phyloP scores from a whole-genome alignment of 2,329 filamentous ascomycete genomes.

The Aspergillus pseudoterreus region DNA sequence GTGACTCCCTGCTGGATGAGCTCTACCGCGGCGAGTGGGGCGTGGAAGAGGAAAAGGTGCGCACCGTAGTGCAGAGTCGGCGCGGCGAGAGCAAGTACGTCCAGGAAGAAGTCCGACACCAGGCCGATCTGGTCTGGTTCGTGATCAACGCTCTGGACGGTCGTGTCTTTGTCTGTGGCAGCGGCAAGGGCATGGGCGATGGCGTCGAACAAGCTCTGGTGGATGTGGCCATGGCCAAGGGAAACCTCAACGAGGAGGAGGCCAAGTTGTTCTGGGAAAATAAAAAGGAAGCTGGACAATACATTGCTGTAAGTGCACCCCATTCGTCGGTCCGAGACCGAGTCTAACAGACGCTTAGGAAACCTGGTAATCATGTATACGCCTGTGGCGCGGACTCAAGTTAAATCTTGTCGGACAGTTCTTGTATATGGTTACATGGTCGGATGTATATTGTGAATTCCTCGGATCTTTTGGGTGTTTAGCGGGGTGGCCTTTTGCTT shows the following conservation, averaged over 20 bases:
- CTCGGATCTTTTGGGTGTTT: not conserved
- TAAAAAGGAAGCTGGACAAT: constrained; percentile 90
- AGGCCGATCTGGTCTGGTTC: constrained; percentile 97
- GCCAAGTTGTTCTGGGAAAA: constrained; percentile 83
- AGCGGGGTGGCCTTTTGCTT: not conserved
- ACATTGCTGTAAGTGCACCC: constrained; percentile 67
- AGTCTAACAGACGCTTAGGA: constrained; percentile 21
- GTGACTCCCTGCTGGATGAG: constrained; percentile 92
- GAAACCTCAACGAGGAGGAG: constrained; percentile 76
- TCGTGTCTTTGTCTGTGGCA: constrained; percentile 93
- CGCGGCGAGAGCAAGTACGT: constrained; percentile 83
- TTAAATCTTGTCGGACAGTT: too few species aligned
- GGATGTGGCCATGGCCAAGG: constrained; percentile 89
- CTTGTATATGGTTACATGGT: too few species aligned
- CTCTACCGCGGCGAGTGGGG: constrained; percentile 97
- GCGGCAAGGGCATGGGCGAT: constrained; percentile 94
- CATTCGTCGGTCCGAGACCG: not conserved
- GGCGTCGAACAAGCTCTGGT: constrained; percentile 85
- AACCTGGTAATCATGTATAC: constrained; percentile 28
- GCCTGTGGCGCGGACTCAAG: not conserved
- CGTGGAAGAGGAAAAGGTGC: constrained; percentile 81
- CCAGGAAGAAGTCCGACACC: constrained; percentile 86
- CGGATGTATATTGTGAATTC: too few species aligned
- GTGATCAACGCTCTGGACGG: constrained; percentile 96
- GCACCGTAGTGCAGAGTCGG: constrained; percentile 74